Evolutionary conservation across 1,284 basidiomycete genomes (phyloP).

Genomic region (Melampsora larici-populina): DNA sequence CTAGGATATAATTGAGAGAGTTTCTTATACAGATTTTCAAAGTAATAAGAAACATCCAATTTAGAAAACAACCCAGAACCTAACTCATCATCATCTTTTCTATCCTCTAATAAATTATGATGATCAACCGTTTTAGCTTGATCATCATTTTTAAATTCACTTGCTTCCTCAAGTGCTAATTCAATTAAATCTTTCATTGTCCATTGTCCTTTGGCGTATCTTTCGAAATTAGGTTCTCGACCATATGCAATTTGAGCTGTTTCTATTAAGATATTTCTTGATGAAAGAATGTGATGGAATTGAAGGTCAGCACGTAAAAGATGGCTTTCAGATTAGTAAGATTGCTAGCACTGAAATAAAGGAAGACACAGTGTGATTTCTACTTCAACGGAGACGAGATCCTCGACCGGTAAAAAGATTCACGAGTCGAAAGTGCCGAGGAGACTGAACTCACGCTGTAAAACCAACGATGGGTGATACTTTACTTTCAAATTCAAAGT

Average conservation of each 20-base stretch:
- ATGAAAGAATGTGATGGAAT: neutral
- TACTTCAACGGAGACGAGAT: too few species aligned
- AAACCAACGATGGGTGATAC: constrained; percentile 35
- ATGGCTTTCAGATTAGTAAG: neutral
- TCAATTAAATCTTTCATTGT: constrained; percentile 19
- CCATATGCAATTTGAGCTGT: constrained; percentile 20
- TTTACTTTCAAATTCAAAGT: constrained; percentile 30
- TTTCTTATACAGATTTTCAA: neutral
- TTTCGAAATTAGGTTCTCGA: constrained; percentile 19
- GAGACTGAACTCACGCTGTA: constrained; percentile 24
- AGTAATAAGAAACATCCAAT: neutral
- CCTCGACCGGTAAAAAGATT: neutral
- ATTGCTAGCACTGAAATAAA: too few species aligned
- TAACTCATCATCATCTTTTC: neutral
- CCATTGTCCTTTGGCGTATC: constrained; percentile 11
- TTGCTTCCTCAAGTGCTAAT: constrained; percentile 13
- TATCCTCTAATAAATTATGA: constrained; percentile 24
- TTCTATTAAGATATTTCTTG: constrained; percentile 27
- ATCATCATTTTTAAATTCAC: constrained; percentile 24
- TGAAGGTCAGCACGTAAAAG: neutral
- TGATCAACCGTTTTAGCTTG: constrained; percentile 6
- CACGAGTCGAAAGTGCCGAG: neutral
- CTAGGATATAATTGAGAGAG: neutral
- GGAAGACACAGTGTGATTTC: too few species aligned
- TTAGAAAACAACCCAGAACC: too few species aligned